Conservation (phyloP, 805 yeast genomes). For the Kodamaea leandrae region DNA sequence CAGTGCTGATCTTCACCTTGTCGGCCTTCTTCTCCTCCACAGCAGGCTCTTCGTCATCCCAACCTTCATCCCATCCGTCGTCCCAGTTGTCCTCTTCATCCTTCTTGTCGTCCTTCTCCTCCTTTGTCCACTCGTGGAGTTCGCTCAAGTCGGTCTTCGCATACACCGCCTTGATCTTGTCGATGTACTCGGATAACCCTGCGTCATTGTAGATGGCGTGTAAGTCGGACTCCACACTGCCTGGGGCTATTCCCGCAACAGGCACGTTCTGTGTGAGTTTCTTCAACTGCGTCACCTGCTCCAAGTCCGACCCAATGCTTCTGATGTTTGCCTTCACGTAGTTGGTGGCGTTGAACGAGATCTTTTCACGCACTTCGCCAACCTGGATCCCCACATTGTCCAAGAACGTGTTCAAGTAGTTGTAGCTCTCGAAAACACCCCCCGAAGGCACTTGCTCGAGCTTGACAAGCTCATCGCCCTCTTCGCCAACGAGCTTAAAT, state of each 20-base stretch:
- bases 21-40: neutral
- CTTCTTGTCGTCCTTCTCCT: conserved; percentile 8
- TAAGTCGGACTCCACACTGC: conserved; percentile 7
- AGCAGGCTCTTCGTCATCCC: conserved; percentile 21
- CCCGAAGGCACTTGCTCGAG: neutral
- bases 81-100: conserved; percentile 23
- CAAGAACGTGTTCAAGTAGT: conserved; percentile 2
- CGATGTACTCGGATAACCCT: conserved; percentile 32
- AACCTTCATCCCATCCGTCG: conserved; percentile 29
- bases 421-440: neutral
- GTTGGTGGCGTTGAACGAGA: neutral
- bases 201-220: conserved; percentile 20
- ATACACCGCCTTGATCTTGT: conserved; percentile 21
- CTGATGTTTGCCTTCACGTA: conserved; percentile 4
- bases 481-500: conserved; percentile 4
- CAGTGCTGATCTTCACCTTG: conserved; percentile 2
- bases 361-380: neutral
- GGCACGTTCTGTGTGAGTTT: conserved; percentile 17
- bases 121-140: conserved; percentile 6
- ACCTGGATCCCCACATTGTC: conserved; percentile 5
- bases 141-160: conserved; percentile 5
- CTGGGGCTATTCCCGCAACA: conserved; percentile 5
- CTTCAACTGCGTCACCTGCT: conserved; percentile 8
- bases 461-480: conserved; percentile 4
- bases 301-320: conserved; percentile 2